Percentiles rank a stretch among this genome's conserved stretches.
Conservation (phyloP, 2,329 filamentous ascomycete species). For the Venturiaceae sp. region DNA sequence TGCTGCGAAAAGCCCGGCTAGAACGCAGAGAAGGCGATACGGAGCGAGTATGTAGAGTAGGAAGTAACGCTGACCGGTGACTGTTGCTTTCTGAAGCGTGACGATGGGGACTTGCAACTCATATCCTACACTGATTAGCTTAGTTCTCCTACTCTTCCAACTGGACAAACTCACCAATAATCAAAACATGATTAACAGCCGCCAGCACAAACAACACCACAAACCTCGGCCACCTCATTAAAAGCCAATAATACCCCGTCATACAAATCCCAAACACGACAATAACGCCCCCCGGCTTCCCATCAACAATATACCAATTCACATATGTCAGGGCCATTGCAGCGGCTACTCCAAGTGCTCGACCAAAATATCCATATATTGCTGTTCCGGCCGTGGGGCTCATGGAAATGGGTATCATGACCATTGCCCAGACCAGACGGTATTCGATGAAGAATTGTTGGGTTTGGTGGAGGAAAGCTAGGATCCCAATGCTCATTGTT, state of each 20-base stretch:
- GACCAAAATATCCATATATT: not conserved
- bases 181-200: not conserved
- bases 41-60: not conserved
- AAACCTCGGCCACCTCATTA: not conserved
- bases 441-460: not conserved
- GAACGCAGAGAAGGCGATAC: not conserved
- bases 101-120: not conserved
- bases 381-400: not conserved
- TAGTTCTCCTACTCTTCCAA: not conserved
- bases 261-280: not conserved
- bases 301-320: constrained; percentile 1
- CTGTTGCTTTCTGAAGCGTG: not conserved
- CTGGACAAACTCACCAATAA: not conserved
- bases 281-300: not conserved
- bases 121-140: not conserved
- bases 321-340: not conserved
- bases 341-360: not conserved
- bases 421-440: not conserved
- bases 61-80: not conserved
- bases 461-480: not conserved
- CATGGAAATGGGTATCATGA: not conserved
- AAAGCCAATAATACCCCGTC: not conserved
- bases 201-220: not conserved
- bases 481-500: constrained; percentile 2
- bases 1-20: not conserved